Evolutionary conservation across 495 filamentous ascomycete species (phyloP).

Genomic region (Tuber melanosporum): DNA sequence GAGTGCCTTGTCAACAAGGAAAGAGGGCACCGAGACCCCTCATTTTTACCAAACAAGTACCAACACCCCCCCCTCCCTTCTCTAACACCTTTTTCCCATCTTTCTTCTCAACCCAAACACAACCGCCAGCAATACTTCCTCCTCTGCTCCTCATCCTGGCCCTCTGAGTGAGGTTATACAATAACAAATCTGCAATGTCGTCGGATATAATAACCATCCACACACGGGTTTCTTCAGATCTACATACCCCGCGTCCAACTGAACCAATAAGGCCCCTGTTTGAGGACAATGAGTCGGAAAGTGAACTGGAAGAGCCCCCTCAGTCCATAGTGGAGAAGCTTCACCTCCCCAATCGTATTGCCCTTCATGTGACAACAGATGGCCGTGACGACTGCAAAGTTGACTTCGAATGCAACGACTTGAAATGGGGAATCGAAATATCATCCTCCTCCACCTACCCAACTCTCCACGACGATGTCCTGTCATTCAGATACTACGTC

Average conservation of each 20-base stretch:
- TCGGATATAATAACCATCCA: conserved; percentile 5
- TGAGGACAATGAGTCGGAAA: neutral
- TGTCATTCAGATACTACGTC: neutral
- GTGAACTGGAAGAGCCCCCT: neutral
- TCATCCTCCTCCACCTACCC: neutral
- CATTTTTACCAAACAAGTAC: neutral
- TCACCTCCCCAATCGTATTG: neutral
- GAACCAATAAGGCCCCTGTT: neutral
- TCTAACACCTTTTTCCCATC: too few species aligned
- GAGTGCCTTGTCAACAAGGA: neutral
- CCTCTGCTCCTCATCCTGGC: neutral
- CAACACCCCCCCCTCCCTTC: neutral
- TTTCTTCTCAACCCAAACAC: too few species aligned
- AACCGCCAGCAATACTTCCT: neutral
- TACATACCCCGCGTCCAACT: neutral
- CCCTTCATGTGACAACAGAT: neutral
- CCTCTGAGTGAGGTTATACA: neutral
- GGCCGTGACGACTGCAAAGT: neutral
- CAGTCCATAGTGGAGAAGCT: neutral
- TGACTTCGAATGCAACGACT: neutral
- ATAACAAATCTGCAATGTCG: neutral
- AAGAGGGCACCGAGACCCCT: neutral
- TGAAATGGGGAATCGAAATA: conserved; percentile 1
- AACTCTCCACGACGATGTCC: neutral
- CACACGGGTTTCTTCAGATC: neutral